Percentiles rank a stretch among this genome's conserved stretches.
Evolutionary conservation across 257 asterid genomes (phyloP).

Genomic region (Echium plantagineum): DNA sequence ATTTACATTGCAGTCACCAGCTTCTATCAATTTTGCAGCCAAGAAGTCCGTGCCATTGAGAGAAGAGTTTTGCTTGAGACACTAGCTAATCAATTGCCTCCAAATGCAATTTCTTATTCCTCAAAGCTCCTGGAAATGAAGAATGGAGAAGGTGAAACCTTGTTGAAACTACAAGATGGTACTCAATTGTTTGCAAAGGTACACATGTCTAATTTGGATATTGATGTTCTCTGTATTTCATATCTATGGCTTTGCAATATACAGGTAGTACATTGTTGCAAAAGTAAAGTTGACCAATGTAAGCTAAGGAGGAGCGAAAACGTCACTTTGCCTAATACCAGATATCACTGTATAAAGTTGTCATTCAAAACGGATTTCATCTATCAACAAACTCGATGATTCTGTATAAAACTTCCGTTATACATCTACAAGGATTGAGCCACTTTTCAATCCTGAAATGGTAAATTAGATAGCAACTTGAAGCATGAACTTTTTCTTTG

Average conservation of each 20-base stretch:
- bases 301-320: background rate
- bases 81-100: slow-evolving; percentile 57
- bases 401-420: too few relatives aligned
- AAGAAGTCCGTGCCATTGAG: slow-evolving; percentile 91
- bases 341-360: background rate
- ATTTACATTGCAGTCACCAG: background rate
- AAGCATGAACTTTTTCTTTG: background rate
- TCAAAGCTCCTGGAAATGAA: slow-evolving; percentile 48
- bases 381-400: too few relatives aligned
- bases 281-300: background rate
- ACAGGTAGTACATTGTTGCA: background rate
- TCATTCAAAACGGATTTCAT: background rate
- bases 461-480: too few relatives aligned
- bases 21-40: slow-evolving; percentile 29
- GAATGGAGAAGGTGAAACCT: slow-evolving; percentile 20
- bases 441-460: too few relatives aligned
- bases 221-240: background rate
- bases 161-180: slow-evolving; percentile 46
- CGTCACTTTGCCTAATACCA: background rate
- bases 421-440: too few relatives aligned
- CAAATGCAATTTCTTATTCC: slow-evolving; percentile 51
- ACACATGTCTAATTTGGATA: background rate
- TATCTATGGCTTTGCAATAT: background rate
- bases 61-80: slow-evolving; percentile 58
- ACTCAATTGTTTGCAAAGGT: slow-evolving; percentile 64